These are phyloP conservation scores for Bruguiera hainesii DNA, from an alignment of 441 rosid species.

Conservation along the genomic window DNA sequence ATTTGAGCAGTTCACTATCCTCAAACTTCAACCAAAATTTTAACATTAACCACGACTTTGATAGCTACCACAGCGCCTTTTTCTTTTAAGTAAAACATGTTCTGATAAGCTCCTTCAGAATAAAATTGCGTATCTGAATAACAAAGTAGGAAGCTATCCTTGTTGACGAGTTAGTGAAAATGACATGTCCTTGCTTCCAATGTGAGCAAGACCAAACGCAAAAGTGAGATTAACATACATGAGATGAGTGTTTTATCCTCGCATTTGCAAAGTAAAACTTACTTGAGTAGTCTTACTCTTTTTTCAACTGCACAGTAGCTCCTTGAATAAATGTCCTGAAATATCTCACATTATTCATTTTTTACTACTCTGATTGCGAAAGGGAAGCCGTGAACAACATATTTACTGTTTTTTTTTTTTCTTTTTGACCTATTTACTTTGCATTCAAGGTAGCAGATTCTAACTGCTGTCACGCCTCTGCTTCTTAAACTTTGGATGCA, in stretches of 20 bases:
- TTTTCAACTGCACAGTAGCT: neutral
- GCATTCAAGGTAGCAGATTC: too few relatives aligned
- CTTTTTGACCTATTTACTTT: too few relatives aligned
- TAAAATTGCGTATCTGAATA: neutral
- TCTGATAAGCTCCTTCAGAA: too few relatives aligned
- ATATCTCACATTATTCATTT: neutral
- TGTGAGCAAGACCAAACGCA: slow-evolving; percentile 25
- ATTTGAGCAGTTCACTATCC: slow-evolving; percentile 15
- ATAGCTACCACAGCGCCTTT: neutral
- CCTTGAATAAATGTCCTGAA: neutral
- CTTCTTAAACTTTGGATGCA: too few relatives aligned
- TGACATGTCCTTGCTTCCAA: slow-evolving; percentile 29
- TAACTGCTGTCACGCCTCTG: too few relatives aligned
- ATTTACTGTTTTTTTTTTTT: too few relatives aligned
- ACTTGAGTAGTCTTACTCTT: neutral
- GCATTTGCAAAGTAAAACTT: neutral
- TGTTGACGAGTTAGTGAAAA: slow-evolving; percentile 29
- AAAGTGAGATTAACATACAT: slow-evolving; percentile 3
- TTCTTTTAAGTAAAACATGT: neutral
- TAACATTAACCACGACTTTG: slow-evolving; percentile 1
- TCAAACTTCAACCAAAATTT: slow-evolving; percentile 6
- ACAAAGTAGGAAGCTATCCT: slow-evolving; percentile 36
- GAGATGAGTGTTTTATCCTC: neutral
- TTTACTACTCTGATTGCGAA: too few relatives aligned
- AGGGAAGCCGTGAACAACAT: too few relatives aligned